Evolutionary conservation across 192 early-diverging fungal genomes (phyloP), one percentile per base, ranked within the genome.

Genomic region (Jimgerdemannia flammicorona): DNA sequence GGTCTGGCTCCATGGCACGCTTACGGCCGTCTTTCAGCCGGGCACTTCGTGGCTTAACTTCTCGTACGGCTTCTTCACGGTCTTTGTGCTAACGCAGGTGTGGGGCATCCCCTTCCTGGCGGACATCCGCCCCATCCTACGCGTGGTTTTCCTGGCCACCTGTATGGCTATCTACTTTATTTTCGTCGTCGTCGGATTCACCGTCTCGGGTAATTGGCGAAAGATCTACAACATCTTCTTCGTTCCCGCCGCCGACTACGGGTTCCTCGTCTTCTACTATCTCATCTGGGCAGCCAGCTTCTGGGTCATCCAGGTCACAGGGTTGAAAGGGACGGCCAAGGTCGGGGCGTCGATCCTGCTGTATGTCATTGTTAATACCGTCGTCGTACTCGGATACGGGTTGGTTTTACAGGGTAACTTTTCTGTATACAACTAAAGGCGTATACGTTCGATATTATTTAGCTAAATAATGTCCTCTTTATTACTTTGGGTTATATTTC

Each of bases 31-130:
- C 18, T 73, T 49, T 73, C 79, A 80, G 40, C 79, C 72, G 14
- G 79, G 79, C 3, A 66, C 49, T 70, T 68, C 64, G 18, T 80
- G 79, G 79, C 75, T 76, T 65, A 73, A 77, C n/a, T 80, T 80
- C 39, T 70, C 72, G 3, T 80, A 73, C 19, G 79, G 79, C 19
- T 80, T 80, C 40, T 64, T 64, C 11, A 66, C 68, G 2, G 68
- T 80, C 9, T 80, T 80, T 68, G 42, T 80, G 11, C 29, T 80
- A 2, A 73, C 75, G 20, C 79, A 80, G 64, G 72, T 80, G n/a
- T 77, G 70, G 64, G 69, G 72, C 17, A 68, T 20, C 67, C 19
- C 67, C 67, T 68, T 68, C 20, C 20, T 68, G 19, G 40, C 67
- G 4, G 67, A 54, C 49, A 54, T 54, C 11, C 49, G 49, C 49